phyloP scores from a whole-genome alignment of 1,284 basidiomycete genomes.

The Ceratobasidium sp. region DNA sequence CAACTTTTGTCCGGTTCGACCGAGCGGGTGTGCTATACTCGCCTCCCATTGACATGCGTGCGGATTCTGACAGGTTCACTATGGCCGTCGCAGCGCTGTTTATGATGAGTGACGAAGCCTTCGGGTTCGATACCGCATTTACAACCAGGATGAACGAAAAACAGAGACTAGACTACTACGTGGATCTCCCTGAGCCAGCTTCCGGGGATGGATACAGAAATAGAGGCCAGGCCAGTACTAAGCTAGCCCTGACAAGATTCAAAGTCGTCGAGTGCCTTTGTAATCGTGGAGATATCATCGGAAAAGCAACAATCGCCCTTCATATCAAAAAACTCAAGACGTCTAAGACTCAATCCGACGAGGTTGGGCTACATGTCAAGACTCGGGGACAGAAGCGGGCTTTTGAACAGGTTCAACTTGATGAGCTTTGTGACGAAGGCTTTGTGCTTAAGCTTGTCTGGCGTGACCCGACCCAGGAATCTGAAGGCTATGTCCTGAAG shows the following conservation, averaged over 20 bases:
- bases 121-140: conserved; percentile 22
- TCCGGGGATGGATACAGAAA: background rate
- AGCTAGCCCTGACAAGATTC: background rate
- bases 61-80: conserved; percentile 14
- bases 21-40: conserved; percentile 33
- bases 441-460: conserved; percentile 32
- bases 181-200: conserved; percentile 17
- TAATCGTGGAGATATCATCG: conserved; percentile 6
- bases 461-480: conserved; percentile 5
- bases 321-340: conserved; percentile 5
- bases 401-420: conserved; percentile 17
- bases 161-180: conserved; percentile 8
- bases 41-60: conserved; percentile 5
- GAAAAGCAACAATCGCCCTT: conserved; percentile 20
- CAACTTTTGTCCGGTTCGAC: conserved; percentile 29
- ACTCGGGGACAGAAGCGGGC: conserved; percentile 2
- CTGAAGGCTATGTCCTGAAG: conserved; percentile 9
- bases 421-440: background rate
- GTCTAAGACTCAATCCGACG: background rate
- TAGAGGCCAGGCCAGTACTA: background rate
- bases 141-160: background rate
- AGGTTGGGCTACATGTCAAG: background rate
- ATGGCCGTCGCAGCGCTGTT: conserved; percentile 23
- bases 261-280: conserved; percentile 15
- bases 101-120: background rate